phyloP scores from a whole-genome alignment of 371 early-diverging fungal genomes.

The Mucor lusitanicus region DNA sequence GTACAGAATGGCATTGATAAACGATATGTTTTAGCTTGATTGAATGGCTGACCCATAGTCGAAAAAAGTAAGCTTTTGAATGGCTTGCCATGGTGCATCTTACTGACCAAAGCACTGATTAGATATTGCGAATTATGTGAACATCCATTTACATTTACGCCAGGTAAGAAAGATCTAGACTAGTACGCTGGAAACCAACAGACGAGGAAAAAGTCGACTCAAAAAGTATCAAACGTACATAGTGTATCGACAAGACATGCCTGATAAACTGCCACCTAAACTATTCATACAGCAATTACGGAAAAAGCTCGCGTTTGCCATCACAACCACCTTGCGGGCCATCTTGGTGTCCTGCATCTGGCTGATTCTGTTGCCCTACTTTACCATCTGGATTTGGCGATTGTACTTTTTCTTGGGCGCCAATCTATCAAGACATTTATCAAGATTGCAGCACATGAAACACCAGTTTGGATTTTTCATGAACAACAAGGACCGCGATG shows the following conservation, averaged over 20 bases:
- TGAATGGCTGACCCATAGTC: slow-evolving; percentile 88
- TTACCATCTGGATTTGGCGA: slow-evolving; percentile 83
- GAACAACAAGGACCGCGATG: background rate
- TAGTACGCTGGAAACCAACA: background rate
- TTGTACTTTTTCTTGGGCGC: slow-evolving; percentile 74
- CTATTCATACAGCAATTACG: slow-evolving; percentile 38
- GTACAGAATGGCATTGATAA: background rate
- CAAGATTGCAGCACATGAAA: slow-evolving; percentile 8
- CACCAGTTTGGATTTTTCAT: background rate
- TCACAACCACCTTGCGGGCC: slow-evolving; percentile 40
- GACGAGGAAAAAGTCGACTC: background rate
- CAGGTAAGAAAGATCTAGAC: slow-evolving; percentile 77
- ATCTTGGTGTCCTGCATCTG: slow-evolving; percentile 73
- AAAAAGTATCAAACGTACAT: slow-evolving; percentile 30
- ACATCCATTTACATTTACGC: slow-evolving; percentile 81
- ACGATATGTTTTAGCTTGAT: slow-evolving; percentile 54
- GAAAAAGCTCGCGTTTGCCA: slow-evolving; percentile 23
- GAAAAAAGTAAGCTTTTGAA: slow-evolving; percentile 59
- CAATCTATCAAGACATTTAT: slow-evolving; percentile 14
- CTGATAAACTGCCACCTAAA: slow-evolving; percentile 64
- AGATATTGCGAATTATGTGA: slow-evolving; percentile 92
- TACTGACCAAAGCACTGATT: background rate
- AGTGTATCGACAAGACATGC: slow-evolving; percentile 80
- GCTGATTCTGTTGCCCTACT: slow-evolving; percentile 83
- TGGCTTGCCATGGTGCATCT: background rate